Conservation (phyloP, 805 yeast genomes). For the Candida verbasci region DNA sequence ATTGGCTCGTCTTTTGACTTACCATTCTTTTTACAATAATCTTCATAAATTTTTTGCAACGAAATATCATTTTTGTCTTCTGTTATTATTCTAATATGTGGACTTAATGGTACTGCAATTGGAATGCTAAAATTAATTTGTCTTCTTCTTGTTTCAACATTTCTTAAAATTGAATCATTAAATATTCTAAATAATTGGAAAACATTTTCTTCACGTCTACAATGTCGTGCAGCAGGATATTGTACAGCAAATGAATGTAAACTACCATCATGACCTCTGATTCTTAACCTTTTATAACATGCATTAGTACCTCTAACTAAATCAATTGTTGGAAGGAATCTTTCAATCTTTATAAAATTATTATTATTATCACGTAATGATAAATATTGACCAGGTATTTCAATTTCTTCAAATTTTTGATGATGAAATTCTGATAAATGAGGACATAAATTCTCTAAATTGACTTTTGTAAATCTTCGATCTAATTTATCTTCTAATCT, state of each 20-base stretch:
- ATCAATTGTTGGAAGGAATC: constrained; percentile 86
- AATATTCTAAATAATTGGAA: constrained; percentile 88
- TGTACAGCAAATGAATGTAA: constrained; percentile 92
- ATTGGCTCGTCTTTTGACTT: constrained; percentile 86
- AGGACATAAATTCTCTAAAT: constrained; percentile 87
- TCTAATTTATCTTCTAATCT: constrained; percentile 89
- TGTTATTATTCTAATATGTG: constrained; percentile 84
- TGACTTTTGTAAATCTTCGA: constrained; percentile 71
- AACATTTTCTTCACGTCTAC: constrained; percentile 92
- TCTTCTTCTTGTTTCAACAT: constrained; percentile 85
- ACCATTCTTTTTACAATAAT: constrained; percentile 67
- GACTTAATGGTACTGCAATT: constrained; percentile 87
- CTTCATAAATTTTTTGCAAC: constrained; percentile 82
- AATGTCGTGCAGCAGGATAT: constrained; percentile 96
- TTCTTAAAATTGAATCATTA: constrained; percentile 72
- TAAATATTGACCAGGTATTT: constrained; percentile 94
- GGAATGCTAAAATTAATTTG: constrained; percentile 84
- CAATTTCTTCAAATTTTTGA: constrained; percentile 96
- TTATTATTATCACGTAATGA: constrained; percentile 80
- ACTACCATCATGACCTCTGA: constrained; percentile 92
- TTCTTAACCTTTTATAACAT: constrained; percentile 82
- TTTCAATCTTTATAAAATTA: constrained; percentile 90
- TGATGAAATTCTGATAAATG: constrained; percentile 96
- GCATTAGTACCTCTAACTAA: constrained; percentile 86
- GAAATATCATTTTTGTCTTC: constrained; percentile 76